These are phyloP conservation scores for Aspergillus kassunensis DNA, from an alignment of 495 filamentous ascomycete species.

Conservation along the genomic window DNA sequence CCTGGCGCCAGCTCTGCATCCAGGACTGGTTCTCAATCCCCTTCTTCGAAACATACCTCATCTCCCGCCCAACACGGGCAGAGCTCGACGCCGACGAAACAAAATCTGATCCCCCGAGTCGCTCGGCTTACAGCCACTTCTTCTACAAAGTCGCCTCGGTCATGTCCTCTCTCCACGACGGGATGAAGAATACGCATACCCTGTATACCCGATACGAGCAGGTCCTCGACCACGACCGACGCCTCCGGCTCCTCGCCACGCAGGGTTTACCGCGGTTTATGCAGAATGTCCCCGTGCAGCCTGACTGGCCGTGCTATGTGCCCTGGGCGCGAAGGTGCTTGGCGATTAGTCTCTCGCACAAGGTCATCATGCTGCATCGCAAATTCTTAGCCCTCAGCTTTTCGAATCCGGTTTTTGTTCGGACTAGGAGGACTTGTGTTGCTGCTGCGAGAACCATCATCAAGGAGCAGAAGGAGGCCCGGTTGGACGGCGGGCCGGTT, in stretches of 20 bases:
- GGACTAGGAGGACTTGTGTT: conserved; percentile 43
- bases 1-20: conserved; percentile 44
- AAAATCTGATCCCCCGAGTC: conserved; percentile 31
- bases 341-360: conserved; percentile 42
- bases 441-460: conserved; percentile 45
- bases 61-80: conserved; percentile 25
- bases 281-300: conserved; percentile 25
- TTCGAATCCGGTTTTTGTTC: conserved; percentile 34
- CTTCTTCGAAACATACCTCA: conserved; percentile 43
- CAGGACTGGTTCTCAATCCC: conserved; percentile 49
- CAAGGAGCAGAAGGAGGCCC: conserved; percentile 29
- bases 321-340: conserved; percentile 40
- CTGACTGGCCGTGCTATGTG: conserved; percentile 30
- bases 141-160: conserved; percentile 36
- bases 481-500: neutral
- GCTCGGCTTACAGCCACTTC: conserved; percentile 35
- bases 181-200: conserved; percentile 26
- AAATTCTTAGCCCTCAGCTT: conserved; percentile 45
- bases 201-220: conserved; percentile 39
- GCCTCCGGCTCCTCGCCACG: conserved; percentile 32
- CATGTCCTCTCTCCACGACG: conserved; percentile 39
- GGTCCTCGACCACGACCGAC: conserved; percentile 39
- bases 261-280: conserved; percentile 4
- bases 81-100: conserved; percentile 38
- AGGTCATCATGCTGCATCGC: conserved; percentile 52